Evolutionary conservation across 768 basidiomycete genomes (phyloP).

Genomic region (Suillus weaverae): DNA sequence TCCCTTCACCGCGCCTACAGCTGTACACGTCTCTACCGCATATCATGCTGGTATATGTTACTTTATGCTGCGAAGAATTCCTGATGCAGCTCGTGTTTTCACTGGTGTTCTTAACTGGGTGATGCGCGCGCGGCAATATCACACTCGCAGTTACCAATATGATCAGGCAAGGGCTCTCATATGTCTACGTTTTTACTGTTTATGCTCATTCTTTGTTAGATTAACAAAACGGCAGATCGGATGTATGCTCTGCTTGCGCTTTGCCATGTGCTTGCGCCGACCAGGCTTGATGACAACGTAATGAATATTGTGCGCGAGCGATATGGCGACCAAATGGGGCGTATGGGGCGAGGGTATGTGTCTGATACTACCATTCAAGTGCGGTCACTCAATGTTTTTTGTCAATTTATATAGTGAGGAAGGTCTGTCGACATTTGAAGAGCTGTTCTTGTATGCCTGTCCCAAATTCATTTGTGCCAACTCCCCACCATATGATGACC

Average conservation of each 20-base stretch:
- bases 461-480: slow-evolving; percentile 97
- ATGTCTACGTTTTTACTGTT: background rate
- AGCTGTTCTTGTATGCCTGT: slow-evolving; percentile 92
- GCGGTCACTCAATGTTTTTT: background rate
- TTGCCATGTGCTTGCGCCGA: slow-evolving; percentile 91
- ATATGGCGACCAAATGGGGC: slow-evolving; percentile 86
- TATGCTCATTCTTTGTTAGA: slow-evolving; percentile 46
- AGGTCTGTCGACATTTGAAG: slow-evolving; percentile 78
- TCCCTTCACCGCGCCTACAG: slow-evolving; percentile 91
- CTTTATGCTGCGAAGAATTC: slow-evolving; percentile 90
- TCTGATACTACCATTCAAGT: slow-evolving; percentile 6
- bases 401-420: slow-evolving; percentile 49
- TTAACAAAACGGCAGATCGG: slow-evolving; percentile 95
- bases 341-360: slow-evolving; percentile 82
- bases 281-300: slow-evolving; percentile 91
- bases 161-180: slow-evolving; percentile 63
- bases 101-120: slow-evolving; percentile 94
- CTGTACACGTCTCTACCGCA: slow-evolving; percentile 93
- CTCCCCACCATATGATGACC: slow-evolving; percentile 90
- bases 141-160: slow-evolving; percentile 95
- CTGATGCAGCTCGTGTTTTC: slow-evolving; percentile 93
- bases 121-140: slow-evolving; percentile 93
- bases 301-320: slow-evolving; percentile 91
- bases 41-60: slow-evolving; percentile 98
- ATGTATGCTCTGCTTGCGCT: slow-evolving; percentile 97